A percentile compares a stretch with the other conserved stretches of the same genome.
phyloP scores from a whole-genome alignment of 2,329 filamentous ascomycete genomes.

The Ceratocystis albifundus region DNA sequence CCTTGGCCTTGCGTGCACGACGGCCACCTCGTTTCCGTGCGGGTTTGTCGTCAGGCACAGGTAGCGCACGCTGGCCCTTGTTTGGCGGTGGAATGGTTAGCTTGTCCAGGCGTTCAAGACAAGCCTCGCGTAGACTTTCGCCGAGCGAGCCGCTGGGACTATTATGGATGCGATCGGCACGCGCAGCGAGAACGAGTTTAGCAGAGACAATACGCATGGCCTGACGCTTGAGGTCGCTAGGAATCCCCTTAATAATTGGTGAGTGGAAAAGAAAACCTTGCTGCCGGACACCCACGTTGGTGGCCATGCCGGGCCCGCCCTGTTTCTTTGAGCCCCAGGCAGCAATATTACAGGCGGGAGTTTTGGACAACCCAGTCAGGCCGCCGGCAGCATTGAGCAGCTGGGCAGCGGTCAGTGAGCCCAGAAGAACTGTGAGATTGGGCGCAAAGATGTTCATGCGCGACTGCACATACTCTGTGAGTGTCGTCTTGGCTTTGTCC shows the following conservation, averaged over 20 bases:
- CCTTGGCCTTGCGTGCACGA: slow-evolving; percentile 85
- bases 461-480: slow-evolving; percentile 91
- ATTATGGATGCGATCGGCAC: slow-evolving; percentile 76
- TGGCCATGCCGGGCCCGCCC: slow-evolving; percentile 66
- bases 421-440: slow-evolving; percentile 81
- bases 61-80: slow-evolving; percentile 74
- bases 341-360: slow-evolving; percentile 82
- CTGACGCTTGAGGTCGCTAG: slow-evolving; percentile 77
- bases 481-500: slow-evolving; percentile 70
- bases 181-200: slow-evolving; percentile 86
- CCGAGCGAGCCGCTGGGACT: slow-evolving; percentile 73
- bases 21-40: slow-evolving; percentile 84
- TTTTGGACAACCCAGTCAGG: slow-evolving; percentile 76
- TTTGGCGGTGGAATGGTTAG: slow-evolving; percentile 84
- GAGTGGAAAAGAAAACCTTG: slow-evolving; percentile 92
- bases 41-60: slow-evolving; percentile 90
- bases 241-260: slow-evolving; percentile 73
- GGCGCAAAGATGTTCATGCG: slow-evolving; percentile 95
- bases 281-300: slow-evolving; percentile 79
- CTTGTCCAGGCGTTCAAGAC: slow-evolving; percentile 79
- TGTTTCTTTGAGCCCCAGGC: slow-evolving; percentile 84
- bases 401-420: slow-evolving; percentile 85
- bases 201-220: slow-evolving; percentile 90
- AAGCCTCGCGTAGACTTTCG: slow-evolving; percentile 68
- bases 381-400: slow-evolving; percentile 92